A percentile compares a stretch with the other conserved stretches of the same genome.
Conservation (phyloP, 2,329 filamentous ascomycete species). For the Coniochaeta hoffmannii region DNA sequence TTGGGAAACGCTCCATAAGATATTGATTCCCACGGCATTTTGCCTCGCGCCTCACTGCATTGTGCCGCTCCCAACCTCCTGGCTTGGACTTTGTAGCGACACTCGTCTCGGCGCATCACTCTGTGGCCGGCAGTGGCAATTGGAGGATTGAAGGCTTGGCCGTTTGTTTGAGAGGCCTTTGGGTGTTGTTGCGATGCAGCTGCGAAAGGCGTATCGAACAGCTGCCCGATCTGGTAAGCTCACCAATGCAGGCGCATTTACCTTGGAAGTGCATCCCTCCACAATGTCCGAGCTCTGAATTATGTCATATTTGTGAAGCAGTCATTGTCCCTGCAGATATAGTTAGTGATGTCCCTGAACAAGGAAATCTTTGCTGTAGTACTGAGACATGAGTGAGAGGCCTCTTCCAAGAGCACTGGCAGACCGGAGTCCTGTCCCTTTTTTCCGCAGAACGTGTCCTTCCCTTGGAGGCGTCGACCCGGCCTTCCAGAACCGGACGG, state of each 20-base stretch:
- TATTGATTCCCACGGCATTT: too few relatives aligned
- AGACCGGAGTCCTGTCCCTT: too few relatives aligned
- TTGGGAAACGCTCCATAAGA: neutral
- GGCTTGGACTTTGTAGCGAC: neutral
- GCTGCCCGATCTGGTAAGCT: neutral
- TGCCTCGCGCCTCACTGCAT: neutral
- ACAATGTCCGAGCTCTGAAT: neutral
- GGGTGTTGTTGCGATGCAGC: neutral
- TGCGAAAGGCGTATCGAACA: neutral
- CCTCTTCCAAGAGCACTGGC: too few relatives aligned
- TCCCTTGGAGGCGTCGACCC: too few relatives aligned
- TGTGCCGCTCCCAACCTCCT: too few relatives aligned
- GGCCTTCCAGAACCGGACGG: neutral
- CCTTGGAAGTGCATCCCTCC: neutral
- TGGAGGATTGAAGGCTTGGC: neutral
- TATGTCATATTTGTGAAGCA: neutral
- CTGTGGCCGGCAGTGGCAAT: neutral
- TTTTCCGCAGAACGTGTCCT: too few relatives aligned
- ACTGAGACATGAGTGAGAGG: neutral
- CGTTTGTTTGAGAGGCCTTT: too few relatives aligned
- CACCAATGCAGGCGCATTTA: neutral
- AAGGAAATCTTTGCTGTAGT: neutral
- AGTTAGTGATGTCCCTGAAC: neutral
- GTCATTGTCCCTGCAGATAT: neutral
- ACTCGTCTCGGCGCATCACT: neutral